These are phyloP conservation scores for Tetrapisispora iriomotensis DNA, from an alignment of 805 yeast genomes.

Conservation along the genomic window DNA sequence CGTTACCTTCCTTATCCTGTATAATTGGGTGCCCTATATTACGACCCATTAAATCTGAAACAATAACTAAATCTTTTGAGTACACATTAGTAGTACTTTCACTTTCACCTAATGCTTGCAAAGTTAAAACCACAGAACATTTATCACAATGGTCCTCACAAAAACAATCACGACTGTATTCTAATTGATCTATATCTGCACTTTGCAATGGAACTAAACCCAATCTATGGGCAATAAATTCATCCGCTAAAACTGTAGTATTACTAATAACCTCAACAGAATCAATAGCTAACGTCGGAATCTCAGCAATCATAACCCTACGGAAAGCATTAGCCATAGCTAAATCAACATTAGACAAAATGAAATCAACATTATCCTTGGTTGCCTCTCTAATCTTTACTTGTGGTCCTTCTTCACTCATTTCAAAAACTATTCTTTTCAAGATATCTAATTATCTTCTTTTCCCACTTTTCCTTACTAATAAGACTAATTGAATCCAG, in stretches of 20 bases:
- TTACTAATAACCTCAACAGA: constrained; percentile 88
- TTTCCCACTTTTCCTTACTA: no score
- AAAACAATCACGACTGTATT: constrained; percentile 90
- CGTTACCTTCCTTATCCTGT: constrained; percentile 63
- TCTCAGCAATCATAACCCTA: constrained; percentile 88
- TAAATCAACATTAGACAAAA: constrained; percentile 76
- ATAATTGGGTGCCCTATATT: constrained; percentile 78
- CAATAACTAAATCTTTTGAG: constrained; percentile 62
- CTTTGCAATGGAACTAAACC: constrained; percentile 87
- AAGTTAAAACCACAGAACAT: constrained; percentile 79
- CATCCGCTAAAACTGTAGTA: constrained; percentile 94
- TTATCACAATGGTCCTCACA: constrained; percentile 96
- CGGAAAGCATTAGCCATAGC: constrained; percentile 88
- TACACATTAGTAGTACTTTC: constrained; percentile 86
- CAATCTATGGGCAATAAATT: constrained; percentile 85
- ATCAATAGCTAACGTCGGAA: constrained; percentile 94
- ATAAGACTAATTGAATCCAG: no score
- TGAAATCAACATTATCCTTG: constrained; percentile 81
- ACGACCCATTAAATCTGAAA: constrained; percentile 30
- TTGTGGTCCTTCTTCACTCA: constrained; percentile 45
- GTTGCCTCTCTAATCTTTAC: constrained; percentile 83
- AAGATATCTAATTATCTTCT: no score
- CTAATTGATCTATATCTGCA: constrained; percentile 70
- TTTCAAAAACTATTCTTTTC: constrained; percentile 1
- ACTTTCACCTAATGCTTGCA: constrained; percentile 82